Base-by-base conservation (phyloP, 176 grass and related monocot genomes). In the Elymus sibiricus region DNA sequence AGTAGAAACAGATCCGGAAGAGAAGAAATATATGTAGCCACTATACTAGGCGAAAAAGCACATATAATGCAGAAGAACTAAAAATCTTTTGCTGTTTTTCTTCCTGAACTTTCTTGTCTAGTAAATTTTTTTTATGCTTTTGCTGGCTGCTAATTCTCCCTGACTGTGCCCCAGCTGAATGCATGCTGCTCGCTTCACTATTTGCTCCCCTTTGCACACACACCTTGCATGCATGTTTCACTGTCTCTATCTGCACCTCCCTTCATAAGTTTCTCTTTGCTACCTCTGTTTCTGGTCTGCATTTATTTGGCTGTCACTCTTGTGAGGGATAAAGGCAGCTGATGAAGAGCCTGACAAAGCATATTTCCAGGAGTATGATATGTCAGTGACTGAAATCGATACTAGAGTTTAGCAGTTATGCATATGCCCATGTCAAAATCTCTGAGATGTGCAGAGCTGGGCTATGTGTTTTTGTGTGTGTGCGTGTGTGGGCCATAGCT, bases 251-350 rank as follows among this genome's bases (percentile, higher is more conserved):
- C 82, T 78, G 60, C 69, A 64, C 32, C 74, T 34, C 53, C 47
- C 15, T 35, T 76, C 70, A 88, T 91, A 76, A 80, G 79, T 76
- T 85, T 69, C 53, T 69, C 67, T 91, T 79, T 58, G 75, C 61
- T 46, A 43, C 60, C 74, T 82, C 46, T 79, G 73, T 63, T 79
- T 89, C 87, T 84, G 79, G 61, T 65, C 70, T 84, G 80, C 87
- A 86, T 92, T 83, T 92, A 92, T 92, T 87, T 80, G 77, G 74
- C 76, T 87, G 79, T 42, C 85, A 83, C 77, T 84, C 74, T 80
- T 86, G 83, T 83, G 83, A 83, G 67, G 22, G 81, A 70, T 76
- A 86, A 89, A 86, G 62, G 87, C 74, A 74, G 39, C 67, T 67
- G 86, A 74, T 79, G 37, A 63, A 72, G 85, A 74, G 78, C 84